These are phyloP conservation scores for Cystobasidium sp. DNA, from an alignment of 1,284 basidiomycete genomes.

Conservation along the genomic window DNA sequence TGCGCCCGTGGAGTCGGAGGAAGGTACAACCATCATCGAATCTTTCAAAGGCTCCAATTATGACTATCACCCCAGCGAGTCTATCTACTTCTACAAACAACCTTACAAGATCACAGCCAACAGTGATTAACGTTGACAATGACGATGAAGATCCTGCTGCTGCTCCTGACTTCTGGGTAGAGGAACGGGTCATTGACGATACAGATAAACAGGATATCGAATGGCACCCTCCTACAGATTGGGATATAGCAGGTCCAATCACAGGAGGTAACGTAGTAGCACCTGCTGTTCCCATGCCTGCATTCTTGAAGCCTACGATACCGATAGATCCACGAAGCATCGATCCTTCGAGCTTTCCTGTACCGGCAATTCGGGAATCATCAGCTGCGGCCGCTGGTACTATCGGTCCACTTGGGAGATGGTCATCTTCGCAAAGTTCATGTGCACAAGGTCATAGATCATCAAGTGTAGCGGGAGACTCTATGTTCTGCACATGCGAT, in stretches of 20 bases:
- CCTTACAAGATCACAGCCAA: neutral
- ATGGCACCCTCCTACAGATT: constrained; percentile 29
- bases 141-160: neutral
- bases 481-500: constrained; percentile 36
- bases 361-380: neutral
- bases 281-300: constrained; percentile 39
- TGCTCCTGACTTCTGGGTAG: constrained; percentile 1
- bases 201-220: constrained; percentile 8
- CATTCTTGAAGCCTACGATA: constrained; percentile 20
- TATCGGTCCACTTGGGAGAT: neutral
- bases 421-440: constrained; percentile 12
- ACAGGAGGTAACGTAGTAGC: neutral
- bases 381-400: no score
- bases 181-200: neutral
- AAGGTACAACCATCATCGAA: neutral
- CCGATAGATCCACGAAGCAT: constrained; percentile 27
- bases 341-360: constrained; percentile 35
- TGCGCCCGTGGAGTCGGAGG: constrained; percentile 19
- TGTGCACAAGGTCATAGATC: constrained; percentile 14
- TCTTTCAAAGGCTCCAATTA: no score
- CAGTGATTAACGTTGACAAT: neutral
- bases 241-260: constrained; percentile 22
- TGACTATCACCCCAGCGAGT: no score
- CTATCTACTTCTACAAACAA: neutral
- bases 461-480: constrained; percentile 33